Evolutionary conservation across 345 rosid genomes (phyloP).

Genomic region (Populus ilicifolia): DNA sequence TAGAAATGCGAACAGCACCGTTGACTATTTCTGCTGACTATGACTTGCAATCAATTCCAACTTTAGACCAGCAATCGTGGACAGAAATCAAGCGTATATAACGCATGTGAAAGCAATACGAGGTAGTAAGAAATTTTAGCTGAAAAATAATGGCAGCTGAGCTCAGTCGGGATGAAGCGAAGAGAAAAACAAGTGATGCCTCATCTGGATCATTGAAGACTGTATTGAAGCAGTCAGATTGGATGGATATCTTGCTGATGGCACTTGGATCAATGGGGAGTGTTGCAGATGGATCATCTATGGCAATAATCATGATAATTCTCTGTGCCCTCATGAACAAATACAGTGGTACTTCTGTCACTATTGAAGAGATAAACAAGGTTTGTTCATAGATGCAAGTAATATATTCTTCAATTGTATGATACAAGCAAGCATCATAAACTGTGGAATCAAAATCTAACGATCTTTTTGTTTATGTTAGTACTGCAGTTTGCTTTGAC

Average conservation of each 20-base stretch:
- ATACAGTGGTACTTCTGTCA: slow-evolving; percentile 9
- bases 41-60: neutral
- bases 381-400: slow-evolving; percentile 1
- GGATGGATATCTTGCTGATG: slow-evolving; percentile 29
- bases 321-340: slow-evolving; percentile 27
- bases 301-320: slow-evolving; percentile 18
- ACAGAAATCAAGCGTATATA: neutral
- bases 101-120: neutral
- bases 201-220: neutral
- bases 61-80: neutral
- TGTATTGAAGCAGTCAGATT: slow-evolving; percentile 7
- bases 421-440: neutral
- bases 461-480: neutral
- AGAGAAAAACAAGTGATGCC: neutral
- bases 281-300: slow-evolving; percentile 23
- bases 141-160: neutral
- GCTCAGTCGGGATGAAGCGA: neutral
- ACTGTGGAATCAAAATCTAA: neutral
- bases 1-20: neutral
- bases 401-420: too few relatives aligned
- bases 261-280: slow-evolving; percentile 24
- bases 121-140: neutral
- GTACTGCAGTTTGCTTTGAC: slow-evolving; percentile 19
- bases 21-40: neutral
- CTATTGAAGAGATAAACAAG: slow-evolving; percentile 17